phyloP scores from a whole-genome alignment of 2,329 filamentous ascomycete species.

The Emergomyces africanus region DNA sequence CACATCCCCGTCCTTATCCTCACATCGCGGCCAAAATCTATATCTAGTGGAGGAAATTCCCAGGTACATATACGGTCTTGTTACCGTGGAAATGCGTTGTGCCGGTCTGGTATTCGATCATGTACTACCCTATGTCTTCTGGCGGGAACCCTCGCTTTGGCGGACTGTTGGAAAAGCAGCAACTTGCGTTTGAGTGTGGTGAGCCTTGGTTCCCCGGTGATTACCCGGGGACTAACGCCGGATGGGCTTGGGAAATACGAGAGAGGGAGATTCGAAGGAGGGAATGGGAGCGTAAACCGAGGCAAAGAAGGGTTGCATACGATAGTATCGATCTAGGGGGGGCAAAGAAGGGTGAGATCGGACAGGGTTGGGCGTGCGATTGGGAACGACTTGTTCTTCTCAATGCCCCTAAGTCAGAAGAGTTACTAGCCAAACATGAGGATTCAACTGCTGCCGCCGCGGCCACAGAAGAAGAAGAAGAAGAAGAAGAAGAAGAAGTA shows the following conservation, averaged over 20 bases:
- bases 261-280: constrained; percentile 47
- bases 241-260: constrained; percentile 61
- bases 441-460: not conserved
- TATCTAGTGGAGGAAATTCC: constrained; percentile 31
- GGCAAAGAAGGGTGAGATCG: constrained; percentile 67
- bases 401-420: constrained; percentile 11
- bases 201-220: constrained; percentile 79
- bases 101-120: constrained; percentile 72
- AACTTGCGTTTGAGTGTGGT: constrained; percentile 68
- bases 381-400: constrained; percentile 55
- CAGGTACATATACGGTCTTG: constrained; percentile 68
- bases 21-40: constrained; percentile 37
- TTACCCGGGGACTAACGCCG: constrained; percentile 64
- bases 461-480: too few species aligned
- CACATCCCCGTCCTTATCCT: constrained; percentile 65
- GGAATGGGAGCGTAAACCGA: constrained; percentile 65
- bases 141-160: constrained; percentile 74
- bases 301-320: constrained; percentile 68
- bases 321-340: constrained; percentile 59
- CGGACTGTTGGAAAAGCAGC: constrained; percentile 64
- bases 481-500: too few species aligned
- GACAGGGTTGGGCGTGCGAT: constrained; percentile 69
- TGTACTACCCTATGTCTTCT: constrained; percentile 67
- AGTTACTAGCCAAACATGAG: not conserved
- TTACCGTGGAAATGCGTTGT: constrained; percentile 83